These are phyloP conservation scores for Clathrospora elynae DNA, from an alignment of 2,329 filamentous ascomycete species.

Conservation along the genomic window DNA sequence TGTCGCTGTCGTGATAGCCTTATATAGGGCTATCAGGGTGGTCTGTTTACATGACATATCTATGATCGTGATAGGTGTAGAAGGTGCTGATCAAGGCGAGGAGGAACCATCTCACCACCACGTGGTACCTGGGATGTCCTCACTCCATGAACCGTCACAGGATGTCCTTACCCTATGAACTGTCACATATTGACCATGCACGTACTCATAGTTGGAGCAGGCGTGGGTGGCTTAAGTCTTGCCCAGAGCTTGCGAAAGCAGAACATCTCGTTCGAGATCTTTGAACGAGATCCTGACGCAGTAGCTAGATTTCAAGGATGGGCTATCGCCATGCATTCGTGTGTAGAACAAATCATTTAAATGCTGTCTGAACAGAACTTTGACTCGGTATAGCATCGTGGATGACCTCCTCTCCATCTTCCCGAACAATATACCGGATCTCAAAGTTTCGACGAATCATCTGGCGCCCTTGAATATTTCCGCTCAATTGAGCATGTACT, in stretches of 20 bases:
- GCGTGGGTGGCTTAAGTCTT: conserved; percentile 23
- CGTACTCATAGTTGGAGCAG: conserved; percentile 26
- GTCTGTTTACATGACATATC: no score
- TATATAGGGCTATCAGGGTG: no score
- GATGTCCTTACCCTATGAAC: no score
- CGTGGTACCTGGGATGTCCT: no score
- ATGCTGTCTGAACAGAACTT: not conserved
- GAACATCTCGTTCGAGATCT: conserved; percentile 21
- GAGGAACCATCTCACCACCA: no score
- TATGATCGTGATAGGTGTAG: no score
- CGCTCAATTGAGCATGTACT: conserved; percentile 6
- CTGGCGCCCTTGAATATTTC: conserved; percentile 7
- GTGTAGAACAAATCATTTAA: conserved; percentile 2
- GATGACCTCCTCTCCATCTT: not conserved
- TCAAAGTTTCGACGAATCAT: conserved; percentile 7
- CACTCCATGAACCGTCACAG: no score
- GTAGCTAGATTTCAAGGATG: conserved; percentile 17
- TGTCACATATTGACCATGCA: no score
- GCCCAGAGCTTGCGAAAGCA: conserved; percentile 20
- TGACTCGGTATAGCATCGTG: not conserved
- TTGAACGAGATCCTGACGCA: conserved; percentile 20
- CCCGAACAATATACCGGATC: conserved; percentile 1
- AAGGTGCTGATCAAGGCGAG: no score
- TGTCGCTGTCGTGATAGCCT: no score
- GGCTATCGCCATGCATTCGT: conserved; percentile 14